Evolutionary conservation across 2,329 filamentous ascomycete genomes (phyloP), one percentile per base, ranked within the genome.

Genomic region (Cadophora luteo-olivacea): DNA sequence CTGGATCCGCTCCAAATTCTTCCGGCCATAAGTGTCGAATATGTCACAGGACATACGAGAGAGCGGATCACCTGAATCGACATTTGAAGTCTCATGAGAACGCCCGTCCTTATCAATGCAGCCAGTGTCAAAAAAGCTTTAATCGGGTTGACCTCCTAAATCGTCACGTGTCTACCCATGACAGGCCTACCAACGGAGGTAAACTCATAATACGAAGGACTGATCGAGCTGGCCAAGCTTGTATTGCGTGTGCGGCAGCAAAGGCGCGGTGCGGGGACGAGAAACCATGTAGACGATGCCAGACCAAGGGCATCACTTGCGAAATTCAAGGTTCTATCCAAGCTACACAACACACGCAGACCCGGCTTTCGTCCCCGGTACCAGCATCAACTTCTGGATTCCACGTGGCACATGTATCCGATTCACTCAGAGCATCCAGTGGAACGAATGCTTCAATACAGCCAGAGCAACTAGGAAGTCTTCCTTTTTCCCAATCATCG

Each of bases 61-160:
- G 72, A 33, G 66, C 67, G 36, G 72, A 74, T 29, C 64, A 69
- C 24, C 67, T 66, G 48, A 72, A 41, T 32, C 48, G 61, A 24
- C 61, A 64, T 38, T 45, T 72, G 22, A 73, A 65, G 54, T 71
- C 65, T 19, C 72, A 74, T 65, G 72, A 74, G 64, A 73, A 74
- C 63, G 67, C 72, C 32, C 72, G 72, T 14, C 70, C 61, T 29
- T 68, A 67, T 57, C 67, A 65, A 24, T 74, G 71, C 52, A 32
- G 68, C 8, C 70, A 48, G 24, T 73, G 70, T 55, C 48, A 62
- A 29, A 74, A 74, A 38, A 70, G 68, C 29, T 74, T 73, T 66
- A 73, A 73, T 32, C 58, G 72, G 45, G 67, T 68, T 22, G 72
- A 74, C 38, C 52, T 62, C 16, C 52, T 72, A 33, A 69, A 55